These are phyloP conservation scores for Oleoguttula mirabilis DNA, from an alignment of 495 filamentous ascomycete species.

Conservation along the genomic window DNA sequence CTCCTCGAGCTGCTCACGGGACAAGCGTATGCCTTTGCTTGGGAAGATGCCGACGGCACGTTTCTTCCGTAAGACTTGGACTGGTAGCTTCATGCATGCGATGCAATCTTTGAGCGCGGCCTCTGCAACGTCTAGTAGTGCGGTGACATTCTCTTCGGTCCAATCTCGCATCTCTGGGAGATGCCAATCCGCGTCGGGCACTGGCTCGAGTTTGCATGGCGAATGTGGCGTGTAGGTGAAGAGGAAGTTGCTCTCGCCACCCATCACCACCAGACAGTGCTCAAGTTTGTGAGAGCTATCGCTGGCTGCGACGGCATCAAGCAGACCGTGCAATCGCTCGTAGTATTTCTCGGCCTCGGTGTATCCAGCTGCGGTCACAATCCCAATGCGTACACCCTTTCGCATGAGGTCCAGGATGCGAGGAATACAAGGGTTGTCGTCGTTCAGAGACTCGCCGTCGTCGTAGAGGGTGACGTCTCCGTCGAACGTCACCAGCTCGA, in stretches of 20 bases:
- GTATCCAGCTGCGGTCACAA: conserved; percentile 95
- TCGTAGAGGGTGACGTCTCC: conserved; percentile 97
- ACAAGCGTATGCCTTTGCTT: conserved; percentile 48
- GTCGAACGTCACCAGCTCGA: conserved; percentile 87
- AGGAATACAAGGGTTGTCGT: conserved; percentile 63
- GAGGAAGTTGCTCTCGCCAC: conserved; percentile 73
- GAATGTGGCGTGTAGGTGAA: conserved; percentile 55
- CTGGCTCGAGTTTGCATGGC: conserved; percentile 43
- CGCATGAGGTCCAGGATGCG: conserved; percentile 57
- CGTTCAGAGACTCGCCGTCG: conserved; percentile 67
- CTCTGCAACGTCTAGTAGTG: conserved; percentile 78
- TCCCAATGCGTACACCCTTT: conserved; percentile 63
- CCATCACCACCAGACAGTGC: conserved; percentile 75
- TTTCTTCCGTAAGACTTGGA: conserved; percentile 73
- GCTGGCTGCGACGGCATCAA: conserved; percentile 66
- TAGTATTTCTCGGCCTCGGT: conserved; percentile 77
- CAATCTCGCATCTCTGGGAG: conserved; percentile 80
- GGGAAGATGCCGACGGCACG: conserved; percentile 87
- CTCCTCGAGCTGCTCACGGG: conserved; percentile 85
- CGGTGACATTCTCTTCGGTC: conserved; percentile 62
- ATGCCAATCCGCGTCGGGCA: conserved; percentile 63
- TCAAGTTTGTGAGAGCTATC: conserved; percentile 51
- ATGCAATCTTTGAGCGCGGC: conserved; percentile 68
- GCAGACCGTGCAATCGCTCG: conserved; percentile 66
- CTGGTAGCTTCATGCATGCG: conserved; percentile 60